Base-by-base conservation (phyloP, 805 yeast genomes). In the Wickerhamiella occidentalis region DNA sequence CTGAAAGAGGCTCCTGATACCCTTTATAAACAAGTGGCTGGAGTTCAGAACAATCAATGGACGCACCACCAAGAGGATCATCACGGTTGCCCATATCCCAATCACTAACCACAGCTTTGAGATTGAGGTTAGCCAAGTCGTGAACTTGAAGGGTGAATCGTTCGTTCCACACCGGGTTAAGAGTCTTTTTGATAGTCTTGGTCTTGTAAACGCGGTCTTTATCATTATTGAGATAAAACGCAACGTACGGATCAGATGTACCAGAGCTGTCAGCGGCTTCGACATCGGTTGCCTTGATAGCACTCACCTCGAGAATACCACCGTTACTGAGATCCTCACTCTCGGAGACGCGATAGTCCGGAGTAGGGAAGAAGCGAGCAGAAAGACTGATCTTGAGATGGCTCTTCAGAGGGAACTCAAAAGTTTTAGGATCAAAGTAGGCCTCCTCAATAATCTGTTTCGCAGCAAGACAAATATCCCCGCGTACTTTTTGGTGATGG, bases 61-160 rank as follows among this genome's bases (percentile, higher is more conserved):
- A 57, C 8, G 79, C 84, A 28, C 68, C 70, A 50, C 97, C 95
- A 49, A 92, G 71, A 54, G 72, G 69, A 64, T 92, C 99, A 65
- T 92, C 90, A 52, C 76, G 77, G 51, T 80, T 86, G 56, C 95
- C 95, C 55, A 90, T 77, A 66, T 92, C 99, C 96, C 96, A 90
- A 63, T 92, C 99, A 60, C 62, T 73, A 13, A 84, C 77, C 30
- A 73, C 74, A 36, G 79, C 68, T 12, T 72, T 64, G 38, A 58
- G 47, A 9, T 46, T 36, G 12, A 54, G 15, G 29, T 44, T 33
- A 42, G 50, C 21, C 48, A 50, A 28, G 25, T 56, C 52, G 12
- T 38, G 50, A n/a, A 58, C 48, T 17, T 55, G 47, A 35, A 58
- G 51, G 8, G 59, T 53, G 40, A 78, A 74, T 15, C 67, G 62